These are phyloP conservation scores for Scutellaria galericulata DNA, from an alignment of 257 asterid genomes.

Conservation along the genomic window DNA sequence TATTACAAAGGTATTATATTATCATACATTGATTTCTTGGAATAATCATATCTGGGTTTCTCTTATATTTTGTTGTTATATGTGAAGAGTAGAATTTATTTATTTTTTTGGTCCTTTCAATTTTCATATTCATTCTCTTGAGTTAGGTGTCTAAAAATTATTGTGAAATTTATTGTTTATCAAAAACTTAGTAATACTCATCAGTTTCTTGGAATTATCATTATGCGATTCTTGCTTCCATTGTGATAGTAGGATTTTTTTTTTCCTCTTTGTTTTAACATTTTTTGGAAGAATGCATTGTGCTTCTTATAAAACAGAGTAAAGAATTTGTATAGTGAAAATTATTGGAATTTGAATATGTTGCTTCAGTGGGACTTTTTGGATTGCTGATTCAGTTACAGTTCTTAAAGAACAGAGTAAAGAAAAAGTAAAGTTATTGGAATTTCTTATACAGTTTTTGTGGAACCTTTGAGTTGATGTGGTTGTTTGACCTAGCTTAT, in stretches of 20 bases:
- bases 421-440: too few relatives aligned
- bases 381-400: background rate
- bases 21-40: slow-evolving; percentile 9
- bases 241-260: background rate
- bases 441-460: too few relatives aligned
- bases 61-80: slow-evolving; percentile 10
- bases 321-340: background rate
- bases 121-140: background rate
- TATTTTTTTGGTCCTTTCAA: background rate
- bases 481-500: too few relatives aligned
- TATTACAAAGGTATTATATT: slow-evolving; percentile 64
- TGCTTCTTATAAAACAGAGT: background rate
- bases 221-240: background rate
- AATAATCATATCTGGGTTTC: background rate
- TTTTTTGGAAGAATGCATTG: background rate
- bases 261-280: background rate
- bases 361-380: background rate
- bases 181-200: background rate
- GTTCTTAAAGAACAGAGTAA: background rate
- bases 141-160: background rate
- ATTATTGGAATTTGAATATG: background rate
- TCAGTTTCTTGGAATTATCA: background rate
- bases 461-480: too few relatives aligned
- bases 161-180: background rate
- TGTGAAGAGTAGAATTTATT: too few relatives aligned